A percentile compares a stretch with the other conserved stretches of the same genome.
Conservation (phyloP, 177 flowering plant genomes). For the Vitis hybrid region DNA sequence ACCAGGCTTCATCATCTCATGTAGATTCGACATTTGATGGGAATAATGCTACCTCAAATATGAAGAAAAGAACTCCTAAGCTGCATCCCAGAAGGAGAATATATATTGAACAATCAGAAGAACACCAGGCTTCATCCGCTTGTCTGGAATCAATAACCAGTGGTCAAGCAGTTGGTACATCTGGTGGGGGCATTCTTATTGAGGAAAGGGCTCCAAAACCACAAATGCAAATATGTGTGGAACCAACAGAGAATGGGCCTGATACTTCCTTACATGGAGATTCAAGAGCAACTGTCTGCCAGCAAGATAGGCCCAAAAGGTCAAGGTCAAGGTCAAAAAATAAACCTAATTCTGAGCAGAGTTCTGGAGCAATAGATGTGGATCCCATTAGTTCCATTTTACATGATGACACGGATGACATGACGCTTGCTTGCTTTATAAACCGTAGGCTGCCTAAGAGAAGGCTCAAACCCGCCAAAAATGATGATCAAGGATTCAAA, state of each 20-base stretch:
- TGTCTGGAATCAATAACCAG: no score
- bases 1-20: not conserved
- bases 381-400: conserved; percentile 26
- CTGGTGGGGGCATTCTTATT: no score
- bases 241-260: no score
- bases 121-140: not conserved
- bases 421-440: conserved; percentile 27
- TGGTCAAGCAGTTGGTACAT: no score
- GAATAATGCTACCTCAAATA: not conserved
- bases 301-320: not conserved
- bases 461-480: conserved; percentile 3
- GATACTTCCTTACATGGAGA: not conserved
- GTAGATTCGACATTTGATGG: not conserved
- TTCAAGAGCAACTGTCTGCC: not conserved
- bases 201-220: no score
- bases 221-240: no score
- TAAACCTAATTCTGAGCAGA: conserved; percentile 10
- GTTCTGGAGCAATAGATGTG: conserved; percentile 14
- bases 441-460: conserved; percentile 10
- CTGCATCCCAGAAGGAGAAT: not conserved
- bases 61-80: not conserved
- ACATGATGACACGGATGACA: conserved; percentile 16
- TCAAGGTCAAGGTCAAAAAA: not conserved
- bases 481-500: not conserved
- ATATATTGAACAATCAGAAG: not conserved